Evolutionary conservation across 2,329 filamentous ascomycete genomes (phyloP).

Genomic region (Diplodia intermedia): DNA sequence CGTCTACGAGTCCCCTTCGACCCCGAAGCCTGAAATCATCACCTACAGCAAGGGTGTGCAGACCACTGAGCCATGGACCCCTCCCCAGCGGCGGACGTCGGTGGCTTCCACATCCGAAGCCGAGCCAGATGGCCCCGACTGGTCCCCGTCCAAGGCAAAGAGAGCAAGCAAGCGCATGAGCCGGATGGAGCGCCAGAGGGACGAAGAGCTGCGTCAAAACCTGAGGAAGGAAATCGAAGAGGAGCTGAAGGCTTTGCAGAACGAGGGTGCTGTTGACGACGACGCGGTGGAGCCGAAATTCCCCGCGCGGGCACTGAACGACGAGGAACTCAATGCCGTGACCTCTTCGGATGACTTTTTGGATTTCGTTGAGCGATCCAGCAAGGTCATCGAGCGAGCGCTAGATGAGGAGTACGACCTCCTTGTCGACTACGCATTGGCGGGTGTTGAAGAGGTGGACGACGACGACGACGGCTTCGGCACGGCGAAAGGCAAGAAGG

Average conservation of each 20-base stretch:
- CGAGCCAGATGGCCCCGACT: slow-evolving; percentile 66
- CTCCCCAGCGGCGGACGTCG: slow-evolving; percentile 59
- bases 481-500: slow-evolving; percentile 72
- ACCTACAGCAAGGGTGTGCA: slow-evolving; percentile 98
- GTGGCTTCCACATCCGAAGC: slow-evolving; percentile 47
- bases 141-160: slow-evolving; percentile 58
- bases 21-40: slow-evolving; percentile 77
- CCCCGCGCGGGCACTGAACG: slow-evolving; percentile 78
- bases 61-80: slow-evolving; percentile 77
- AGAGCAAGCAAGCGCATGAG: slow-evolving; percentile 75
- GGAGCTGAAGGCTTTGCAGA: slow-evolving; percentile 74
- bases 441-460: slow-evolving; percentile 75
- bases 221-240: slow-evolving; percentile 91
- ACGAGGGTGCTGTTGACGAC: slow-evolving; percentile 47
- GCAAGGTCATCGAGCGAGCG: slow-evolving; percentile 95
- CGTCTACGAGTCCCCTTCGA: slow-evolving; percentile 80
- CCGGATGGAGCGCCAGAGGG: slow-evolving; percentile 78
- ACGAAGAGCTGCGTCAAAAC: slow-evolving; percentile 87
- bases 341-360: slow-evolving; percentile 92
- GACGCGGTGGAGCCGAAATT: slow-evolving; percentile 60
- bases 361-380: slow-evolving; percentile 93
- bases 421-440: slow-evolving; percentile 88
- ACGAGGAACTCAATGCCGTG: slow-evolving; percentile 88
- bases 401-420: slow-evolving; percentile 93
- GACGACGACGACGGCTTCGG: slow-evolving; percentile 79